phyloP scores from a whole-genome alignment of 192 early-diverging fungal species.

The Backusella tarrabulga region DNA sequence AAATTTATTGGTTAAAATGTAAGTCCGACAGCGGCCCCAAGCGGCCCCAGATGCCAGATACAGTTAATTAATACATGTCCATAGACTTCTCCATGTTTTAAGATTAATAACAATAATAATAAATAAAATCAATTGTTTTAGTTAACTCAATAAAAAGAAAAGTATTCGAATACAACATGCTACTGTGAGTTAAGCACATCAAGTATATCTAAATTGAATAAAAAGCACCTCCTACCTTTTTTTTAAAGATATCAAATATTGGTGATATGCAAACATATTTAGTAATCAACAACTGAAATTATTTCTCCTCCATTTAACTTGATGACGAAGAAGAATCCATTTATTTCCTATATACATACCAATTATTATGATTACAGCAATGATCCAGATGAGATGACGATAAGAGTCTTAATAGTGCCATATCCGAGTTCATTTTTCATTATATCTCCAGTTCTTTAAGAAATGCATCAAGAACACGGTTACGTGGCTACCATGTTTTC shows the following conservation, averaged over 20 bases:
- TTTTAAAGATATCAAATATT: too few relatives aligned
- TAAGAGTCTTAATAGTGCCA: constrained; percentile 10
- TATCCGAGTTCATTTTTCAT: neutral
- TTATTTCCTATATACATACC: constrained; percentile 24
- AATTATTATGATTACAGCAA: constrained; percentile 17
- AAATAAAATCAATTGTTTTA: too few relatives aligned
- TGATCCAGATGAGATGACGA: neutral
- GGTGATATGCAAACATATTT: neutral
- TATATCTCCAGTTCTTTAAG: neutral
- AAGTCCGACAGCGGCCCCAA: too few relatives aligned
- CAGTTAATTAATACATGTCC: neutral
- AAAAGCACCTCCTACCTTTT: too few relatives aligned
- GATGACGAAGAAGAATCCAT: constrained; percentile 31
- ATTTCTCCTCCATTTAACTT: constrained; percentile 19
- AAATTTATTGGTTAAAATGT: too few relatives aligned
- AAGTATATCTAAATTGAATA: too few relatives aligned
- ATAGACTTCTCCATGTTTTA: too few relatives aligned
- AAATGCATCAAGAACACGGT: neutral
- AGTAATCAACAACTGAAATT: neutral
- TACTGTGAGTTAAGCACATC: too few relatives aligned
- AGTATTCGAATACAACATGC: too few relatives aligned
- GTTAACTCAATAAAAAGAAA: too few relatives aligned
- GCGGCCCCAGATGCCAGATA: too few relatives aligned
- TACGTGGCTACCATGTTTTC: neutral
- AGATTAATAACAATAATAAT: too few relatives aligned